Percentiles rank a stretch among this genome's conserved stretches.
phyloP scores from a whole-genome alignment of 164 flowering plant species.

The Vitis rotundifolia region DNA sequence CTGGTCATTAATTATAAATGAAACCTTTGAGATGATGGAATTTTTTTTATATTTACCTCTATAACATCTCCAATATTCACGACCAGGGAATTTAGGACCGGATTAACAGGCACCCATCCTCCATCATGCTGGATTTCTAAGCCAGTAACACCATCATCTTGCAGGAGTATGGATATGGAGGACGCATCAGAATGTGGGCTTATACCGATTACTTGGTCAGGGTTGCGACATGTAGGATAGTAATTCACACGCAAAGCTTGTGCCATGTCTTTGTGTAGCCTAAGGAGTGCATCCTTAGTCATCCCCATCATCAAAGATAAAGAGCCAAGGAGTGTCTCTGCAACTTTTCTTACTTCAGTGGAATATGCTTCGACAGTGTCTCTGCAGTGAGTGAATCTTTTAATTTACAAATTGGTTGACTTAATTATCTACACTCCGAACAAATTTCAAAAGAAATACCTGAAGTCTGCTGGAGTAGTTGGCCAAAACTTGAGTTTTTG shows the following conservation, averaged over 20 bases:
- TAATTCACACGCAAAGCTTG: slow-evolving; percentile 32
- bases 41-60: background rate
- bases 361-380: slow-evolving; percentile 7
- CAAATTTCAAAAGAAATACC: background rate
- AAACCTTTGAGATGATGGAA: no score
- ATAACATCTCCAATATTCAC: slow-evolving; percentile 10
- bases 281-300: slow-evolving; percentile 13
- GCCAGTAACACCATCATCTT: slow-evolving; percentile 19
- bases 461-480: background rate
- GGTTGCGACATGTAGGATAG: slow-evolving; percentile 25
- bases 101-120: slow-evolving; percentile 6
- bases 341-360: background rate
- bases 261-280: slow-evolving; percentile 15
- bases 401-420: no score
- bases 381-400: background rate
- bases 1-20: no score
- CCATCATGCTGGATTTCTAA: slow-evolving; percentile 2
- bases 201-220: slow-evolving; percentile 24
- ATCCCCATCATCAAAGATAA: slow-evolving; percentile 21
- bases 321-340: background rate
- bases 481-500: slow-evolving; percentile 5
- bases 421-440: no score
- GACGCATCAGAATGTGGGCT: slow-evolving; percentile 31
- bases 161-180: slow-evolving; percentile 25
- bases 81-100: background rate